Evolutionary conservation across 768 basidiomycete species (phyloP).

Genomic region (Pleurotus sapidus): DNA sequence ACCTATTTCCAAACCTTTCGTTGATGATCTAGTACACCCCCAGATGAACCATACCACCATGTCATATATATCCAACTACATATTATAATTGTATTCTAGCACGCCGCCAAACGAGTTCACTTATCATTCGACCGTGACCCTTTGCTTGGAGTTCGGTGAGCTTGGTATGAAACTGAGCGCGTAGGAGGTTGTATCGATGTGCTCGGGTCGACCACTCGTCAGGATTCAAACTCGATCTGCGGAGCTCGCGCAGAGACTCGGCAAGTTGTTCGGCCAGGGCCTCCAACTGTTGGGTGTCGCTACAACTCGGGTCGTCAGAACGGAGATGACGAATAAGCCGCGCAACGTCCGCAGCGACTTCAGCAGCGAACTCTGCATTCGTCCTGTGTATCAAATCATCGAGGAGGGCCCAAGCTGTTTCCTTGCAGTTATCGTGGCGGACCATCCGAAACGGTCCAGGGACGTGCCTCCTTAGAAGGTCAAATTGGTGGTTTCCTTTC

Average conservation of each 20-base stretch:
- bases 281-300: background rate
- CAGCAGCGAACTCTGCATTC: background rate
- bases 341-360: background rate
- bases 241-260: background rate
- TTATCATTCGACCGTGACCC: background rate
- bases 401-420: background rate
- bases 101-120: background rate
- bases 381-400: background rate
- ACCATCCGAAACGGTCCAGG: background rate
- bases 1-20: too few relatives aligned
- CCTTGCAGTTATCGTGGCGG: background rate
- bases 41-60: too few relatives aligned
- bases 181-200: background rate
- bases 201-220: background rate
- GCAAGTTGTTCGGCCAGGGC: background rate
- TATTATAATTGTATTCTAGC: background rate
- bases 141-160: background rate
- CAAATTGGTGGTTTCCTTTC: conserved; percentile 9
- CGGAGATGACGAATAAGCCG: background rate
- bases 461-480: background rate
- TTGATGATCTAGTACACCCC: too few relatives aligned
- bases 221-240: background rate
- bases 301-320: background rate
- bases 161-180: background rate
- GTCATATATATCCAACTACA: too few relatives aligned